Evolutionary conservation across 78 protist species (phyloP), one percentile per base, ranked within the genome.

Genomic region (Capsaspora owczarzaki): DNA sequence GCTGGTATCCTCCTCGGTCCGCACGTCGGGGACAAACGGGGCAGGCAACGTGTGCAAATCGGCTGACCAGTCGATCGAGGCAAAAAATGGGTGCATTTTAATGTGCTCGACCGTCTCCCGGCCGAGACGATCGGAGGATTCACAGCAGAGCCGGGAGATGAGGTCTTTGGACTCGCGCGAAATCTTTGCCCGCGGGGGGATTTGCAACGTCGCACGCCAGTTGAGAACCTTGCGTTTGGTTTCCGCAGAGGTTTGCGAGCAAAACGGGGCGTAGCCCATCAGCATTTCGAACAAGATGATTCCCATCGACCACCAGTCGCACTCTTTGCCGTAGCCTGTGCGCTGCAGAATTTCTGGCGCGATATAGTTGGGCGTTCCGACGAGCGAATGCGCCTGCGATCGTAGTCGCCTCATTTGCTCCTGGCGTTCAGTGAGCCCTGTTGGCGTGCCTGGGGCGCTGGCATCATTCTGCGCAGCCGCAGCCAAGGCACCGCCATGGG

Each of bases 321-420:
- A 46, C 19, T 12, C 16, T 27, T 23, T 0, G 27, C 0, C 37
- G 83, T 91, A 91, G 42, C 91, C 84, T 6, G 8, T 8, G 33
- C 41, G 71, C 42, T 6, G 29, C 33, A 89, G 51, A 42, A 89
- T 90, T 74, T 93, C 96, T 5, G 94, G 96, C 6, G 96, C 97
- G 25, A 93, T 93, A 86, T 94, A 93, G 74, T 93, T 94, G 27
- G 91, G 90, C 14, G 90, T 66, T 5, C 92, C 94, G 23, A 89
- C 92, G 27, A 82, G 46, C n/a, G 79, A 74, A 46, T 43, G 41
- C 27, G 79, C 79, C 46, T 63, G 8, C 12, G 25, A 2, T 2
- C 76, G 53, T 47, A 22, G 23, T 33, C 56, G 31, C 78, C 37
- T 0, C 82, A 68, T 2, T 8, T 56, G 27, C 61, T 12, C 63